Evolutionary conservation across 257 asterid genomes (phyloP).

Genomic region (Solanum chilense): DNA sequence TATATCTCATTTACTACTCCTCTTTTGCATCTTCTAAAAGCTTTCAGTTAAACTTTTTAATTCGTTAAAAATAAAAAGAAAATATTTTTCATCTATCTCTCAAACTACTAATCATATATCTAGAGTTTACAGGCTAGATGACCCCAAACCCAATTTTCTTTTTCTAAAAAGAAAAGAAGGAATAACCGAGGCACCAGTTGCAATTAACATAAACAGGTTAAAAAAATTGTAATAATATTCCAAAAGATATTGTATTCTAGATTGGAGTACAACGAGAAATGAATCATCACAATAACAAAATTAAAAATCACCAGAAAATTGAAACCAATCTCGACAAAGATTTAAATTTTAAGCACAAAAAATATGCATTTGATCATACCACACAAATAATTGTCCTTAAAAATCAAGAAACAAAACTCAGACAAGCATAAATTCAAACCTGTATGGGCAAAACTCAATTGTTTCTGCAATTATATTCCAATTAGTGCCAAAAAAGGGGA

Average conservation of each 20-base stretch:
- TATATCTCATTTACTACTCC: too few species aligned
- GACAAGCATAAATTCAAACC: not conserved
- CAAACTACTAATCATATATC: not conserved
- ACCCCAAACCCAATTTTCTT: not conserved
- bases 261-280: not conserved
- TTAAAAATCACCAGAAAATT: too few species aligned
- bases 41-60: too few species aligned
- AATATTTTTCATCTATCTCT: too few species aligned
- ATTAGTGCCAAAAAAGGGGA: too few species aligned
- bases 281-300: not conserved
- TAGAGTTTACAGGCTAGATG: not conserved
- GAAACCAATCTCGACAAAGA: not conserved
- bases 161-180: not conserved
- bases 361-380: not conserved
- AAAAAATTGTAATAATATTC: not conserved
- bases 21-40: too few species aligned
- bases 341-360: not conserved
- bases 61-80: not conserved
- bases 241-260: not conserved
- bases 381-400: not conserved
- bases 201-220: not conserved
- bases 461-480: too few species aligned
- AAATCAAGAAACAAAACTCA: not conserved
- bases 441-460: not conserved
- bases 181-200: not conserved